phyloP scores from a whole-genome alignment of 306 rosid genomes.

The Vicia villosa region DNA sequence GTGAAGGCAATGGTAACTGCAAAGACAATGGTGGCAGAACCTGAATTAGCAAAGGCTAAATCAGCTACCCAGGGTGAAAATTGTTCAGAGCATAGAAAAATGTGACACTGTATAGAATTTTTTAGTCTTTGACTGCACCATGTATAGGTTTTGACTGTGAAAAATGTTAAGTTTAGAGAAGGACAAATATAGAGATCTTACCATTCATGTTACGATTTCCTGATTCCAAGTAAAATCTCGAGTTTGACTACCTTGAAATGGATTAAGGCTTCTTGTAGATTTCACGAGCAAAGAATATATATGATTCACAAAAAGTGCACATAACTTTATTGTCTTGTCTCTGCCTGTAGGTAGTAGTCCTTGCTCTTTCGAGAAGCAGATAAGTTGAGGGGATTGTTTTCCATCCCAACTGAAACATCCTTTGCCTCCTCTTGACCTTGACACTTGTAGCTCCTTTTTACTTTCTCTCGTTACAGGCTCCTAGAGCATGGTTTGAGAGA shows the following conservation, averaged over 20 bases:
- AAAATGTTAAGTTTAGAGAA: too few species aligned
- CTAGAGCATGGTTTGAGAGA: background rate
- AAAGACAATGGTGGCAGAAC: too few species aligned
- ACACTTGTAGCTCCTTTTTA: background rate
- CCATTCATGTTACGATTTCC: too few species aligned
- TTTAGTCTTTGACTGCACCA: too few species aligned
- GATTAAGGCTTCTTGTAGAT: too few species aligned
- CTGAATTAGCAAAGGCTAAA: too few species aligned
- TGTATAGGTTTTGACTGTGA: too few species aligned
- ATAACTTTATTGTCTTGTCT: background rate
- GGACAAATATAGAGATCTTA: too few species aligned
- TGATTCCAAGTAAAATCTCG: background rate
- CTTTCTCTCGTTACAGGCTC: background rate
- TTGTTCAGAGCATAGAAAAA: too few species aligned
- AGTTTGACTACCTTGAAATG: background rate
- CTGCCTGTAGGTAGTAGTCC: background rate
- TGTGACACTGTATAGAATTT: too few species aligned
- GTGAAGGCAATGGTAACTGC: too few species aligned
- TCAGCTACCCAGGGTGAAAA: too few species aligned
- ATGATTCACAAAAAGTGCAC: background rate
- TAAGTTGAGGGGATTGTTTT: background rate
- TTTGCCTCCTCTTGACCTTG: background rate
- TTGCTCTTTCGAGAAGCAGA: background rate
- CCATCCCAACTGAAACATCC: background rate
- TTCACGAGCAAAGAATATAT: background rate